Conservation (phyloP, 2,329 filamentous ascomycete species). For the Colletotrichum horii region DNA sequence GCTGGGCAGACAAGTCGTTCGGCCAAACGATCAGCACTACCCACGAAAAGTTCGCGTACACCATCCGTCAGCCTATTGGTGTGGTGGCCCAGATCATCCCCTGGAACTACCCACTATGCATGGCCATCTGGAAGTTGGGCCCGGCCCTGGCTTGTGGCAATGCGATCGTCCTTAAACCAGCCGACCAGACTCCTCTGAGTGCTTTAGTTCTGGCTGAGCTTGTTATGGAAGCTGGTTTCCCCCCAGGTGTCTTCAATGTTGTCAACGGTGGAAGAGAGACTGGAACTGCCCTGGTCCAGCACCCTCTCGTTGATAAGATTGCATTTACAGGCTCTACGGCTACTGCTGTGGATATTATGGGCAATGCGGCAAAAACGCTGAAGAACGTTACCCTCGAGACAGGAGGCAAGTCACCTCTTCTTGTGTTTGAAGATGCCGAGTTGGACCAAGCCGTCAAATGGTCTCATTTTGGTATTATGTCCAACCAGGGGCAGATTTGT, state of each 20-base stretch:
- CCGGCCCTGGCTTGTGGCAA: constrained; percentile 39
- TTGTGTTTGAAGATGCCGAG: constrained; percentile 71
- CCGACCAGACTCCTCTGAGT: neutral
- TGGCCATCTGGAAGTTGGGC: neutral
- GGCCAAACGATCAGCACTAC: constrained; percentile 77
- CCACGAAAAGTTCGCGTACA: constrained; percentile 75
- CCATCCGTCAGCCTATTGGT: constrained; percentile 74
- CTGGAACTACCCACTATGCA: neutral
- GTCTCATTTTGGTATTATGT: constrained; percentile 34
- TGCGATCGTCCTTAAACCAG: neutral
- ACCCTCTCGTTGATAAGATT: constrained; percentile 76
- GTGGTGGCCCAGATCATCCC: constrained; percentile 50
- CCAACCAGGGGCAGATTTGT: neutral
- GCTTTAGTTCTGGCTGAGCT: constrained; percentile 62
- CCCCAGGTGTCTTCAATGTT: constrained; percentile 78
- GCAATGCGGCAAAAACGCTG: constrained; percentile 67
- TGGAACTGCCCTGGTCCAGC: constrained; percentile 70
- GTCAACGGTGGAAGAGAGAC: constrained; percentile 74
- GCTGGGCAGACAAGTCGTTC: constrained; percentile 80
- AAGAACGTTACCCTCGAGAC: constrained; percentile 73
- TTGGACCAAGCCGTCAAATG: constrained; percentile 71
- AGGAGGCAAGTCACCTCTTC: constrained; percentile 68
- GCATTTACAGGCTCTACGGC: constrained; percentile 79
- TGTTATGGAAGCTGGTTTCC: constrained; percentile 76
- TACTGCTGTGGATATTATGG: constrained; percentile 78